These are phyloP conservation scores for Suhomyces guaymorum DNA, from an alignment of 1,139 yeast genomes.

Conservation along the genomic window DNA sequence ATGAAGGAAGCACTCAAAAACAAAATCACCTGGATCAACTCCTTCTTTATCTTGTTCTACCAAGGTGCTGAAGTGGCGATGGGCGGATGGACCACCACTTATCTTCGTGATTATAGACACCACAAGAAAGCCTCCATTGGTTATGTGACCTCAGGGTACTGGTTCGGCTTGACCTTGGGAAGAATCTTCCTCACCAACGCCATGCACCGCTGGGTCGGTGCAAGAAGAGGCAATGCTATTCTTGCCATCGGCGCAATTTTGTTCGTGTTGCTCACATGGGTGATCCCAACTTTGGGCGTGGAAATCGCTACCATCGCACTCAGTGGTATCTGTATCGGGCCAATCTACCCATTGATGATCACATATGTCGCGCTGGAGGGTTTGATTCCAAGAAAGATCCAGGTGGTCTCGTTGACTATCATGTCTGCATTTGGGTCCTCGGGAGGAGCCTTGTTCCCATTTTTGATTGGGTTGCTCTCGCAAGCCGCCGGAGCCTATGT, in stretches of 20 bases:
- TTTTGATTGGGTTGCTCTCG: conserved; percentile 55
- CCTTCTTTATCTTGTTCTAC: conserved; percentile 57
- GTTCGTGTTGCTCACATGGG: conserved; percentile 49
- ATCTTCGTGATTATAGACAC: conserved; percentile 54
- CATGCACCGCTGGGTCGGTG: conserved; percentile 45
- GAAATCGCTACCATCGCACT: conserved; percentile 41
- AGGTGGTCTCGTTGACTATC: conserved; percentile 53
- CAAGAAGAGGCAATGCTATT: conserved; percentile 48
- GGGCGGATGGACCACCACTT: conserved; percentile 75
- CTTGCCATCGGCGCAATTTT: conserved; percentile 35
- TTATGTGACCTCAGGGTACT: conserved; percentile 68
- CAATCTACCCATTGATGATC: conserved; percentile 56
- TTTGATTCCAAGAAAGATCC: conserved; percentile 55
- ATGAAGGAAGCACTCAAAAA: conserved; percentile 37
- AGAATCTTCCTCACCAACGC: conserved; percentile 49
- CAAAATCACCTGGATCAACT: conserved; percentile 53
- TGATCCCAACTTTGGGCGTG: conserved; percentile 29
- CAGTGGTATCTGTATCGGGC: conserved; percentile 54
- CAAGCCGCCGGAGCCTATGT: conserved; percentile 53
- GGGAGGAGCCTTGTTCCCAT: conserved; percentile 63
- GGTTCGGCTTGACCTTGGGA: conserved; percentile 71
- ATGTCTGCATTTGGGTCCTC: conserved; percentile 61
- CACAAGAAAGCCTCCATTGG: conserved; percentile 52
- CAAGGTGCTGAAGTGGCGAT: conserved; percentile 70
- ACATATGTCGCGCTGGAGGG: conserved; percentile 40